A percentile compares a stretch with the other conserved stretches of the same genome.
phyloP scores from a whole-genome alignment of 1,284 basidiomycete genomes.

The Boletus semigastroideus region DNA sequence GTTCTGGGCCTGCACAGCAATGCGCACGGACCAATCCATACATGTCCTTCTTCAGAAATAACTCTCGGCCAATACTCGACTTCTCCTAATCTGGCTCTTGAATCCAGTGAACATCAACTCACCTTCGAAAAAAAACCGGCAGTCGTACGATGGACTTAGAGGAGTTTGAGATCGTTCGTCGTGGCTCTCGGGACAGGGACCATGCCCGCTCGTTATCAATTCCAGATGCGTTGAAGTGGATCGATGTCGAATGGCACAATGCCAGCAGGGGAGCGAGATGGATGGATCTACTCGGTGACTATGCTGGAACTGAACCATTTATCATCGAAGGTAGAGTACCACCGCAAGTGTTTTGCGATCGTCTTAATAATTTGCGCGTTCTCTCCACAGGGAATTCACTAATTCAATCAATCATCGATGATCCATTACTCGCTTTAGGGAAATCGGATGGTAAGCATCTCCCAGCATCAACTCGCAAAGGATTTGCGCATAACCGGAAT shows the following conservation, averaged over 20 bases:
- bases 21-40: too few relatives aligned
- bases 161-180: conserved; percentile 25
- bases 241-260: conserved; percentile 42
- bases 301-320: conserved; percentile 66
- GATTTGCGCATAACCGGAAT: background rate
- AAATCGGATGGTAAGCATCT: conserved; percentile 38
- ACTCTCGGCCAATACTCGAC: background rate
- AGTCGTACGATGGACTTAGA: conserved; percentile 30
- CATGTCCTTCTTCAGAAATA: background rate
- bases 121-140: background rate
- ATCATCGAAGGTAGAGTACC: conserved; percentile 54
- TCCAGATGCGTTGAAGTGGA: conserved; percentile 25
- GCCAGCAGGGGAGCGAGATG: conserved; percentile 45
- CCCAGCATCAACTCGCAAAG: background rate
- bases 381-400: conserved; percentile 54
- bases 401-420: conserved; percentile 56
- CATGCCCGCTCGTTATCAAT: conserved; percentile 8
- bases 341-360: background rate
- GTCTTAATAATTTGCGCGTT: conserved; percentile 1
- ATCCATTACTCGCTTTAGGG: conserved; percentile 56
- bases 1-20: too few relatives aligned
- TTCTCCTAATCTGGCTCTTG: too few relatives aligned
- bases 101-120: background rate
- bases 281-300: conserved; percentile 73
- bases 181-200: background rate